phyloP scores from a whole-genome alignment of 805 yeast species.

The Myxozyma mucilagina region DNA sequence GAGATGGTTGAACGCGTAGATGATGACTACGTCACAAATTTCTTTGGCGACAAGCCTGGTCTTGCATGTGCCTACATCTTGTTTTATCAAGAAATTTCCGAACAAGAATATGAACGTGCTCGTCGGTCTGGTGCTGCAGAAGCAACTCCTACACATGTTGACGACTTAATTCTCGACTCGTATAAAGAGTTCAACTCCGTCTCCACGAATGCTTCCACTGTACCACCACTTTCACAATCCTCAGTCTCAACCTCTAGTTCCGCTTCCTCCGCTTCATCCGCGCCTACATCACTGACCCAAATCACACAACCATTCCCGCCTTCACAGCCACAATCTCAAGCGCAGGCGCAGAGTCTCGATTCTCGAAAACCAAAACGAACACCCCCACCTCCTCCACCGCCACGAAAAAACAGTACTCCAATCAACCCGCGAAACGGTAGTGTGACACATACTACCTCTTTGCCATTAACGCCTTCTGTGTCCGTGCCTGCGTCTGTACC shows the following conservation, averaged over 20 bases:
- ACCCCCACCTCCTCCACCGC: slow-evolving; percentile 17
- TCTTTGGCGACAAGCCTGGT: slow-evolving; percentile 86
- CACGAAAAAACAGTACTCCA: slow-evolving; percentile 4
- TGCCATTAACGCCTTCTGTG: background rate
- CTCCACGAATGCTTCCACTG: background rate
- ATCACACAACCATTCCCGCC: background rate
- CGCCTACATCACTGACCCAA: background rate
- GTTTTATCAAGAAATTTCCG: slow-evolving; percentile 56
- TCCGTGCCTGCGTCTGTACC: background rate
- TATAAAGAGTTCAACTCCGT: too few relatives aligned
- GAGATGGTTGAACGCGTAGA: slow-evolving; percentile 90
- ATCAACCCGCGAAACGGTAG: background rate
- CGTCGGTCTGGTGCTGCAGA: slow-evolving; percentile 22
- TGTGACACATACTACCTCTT: background rate
- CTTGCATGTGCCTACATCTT: slow-evolving; percentile 89
- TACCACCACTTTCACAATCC: slow-evolving; percentile 7
- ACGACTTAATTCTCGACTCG: background rate
- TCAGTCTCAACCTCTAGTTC: slow-evolving; percentile 6
- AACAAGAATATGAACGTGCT: slow-evolving; percentile 20
- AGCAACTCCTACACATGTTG: slow-evolving; percentile 8
- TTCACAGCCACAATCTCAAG: background rate
- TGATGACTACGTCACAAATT: slow-evolving; percentile 77
- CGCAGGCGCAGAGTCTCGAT: background rate
- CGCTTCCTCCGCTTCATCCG: slow-evolving; percentile 2
- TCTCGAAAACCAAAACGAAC: background rate